Conservation (phyloP, 108 stramenopile genomes). For the Skeletonema grethae region DNA sequence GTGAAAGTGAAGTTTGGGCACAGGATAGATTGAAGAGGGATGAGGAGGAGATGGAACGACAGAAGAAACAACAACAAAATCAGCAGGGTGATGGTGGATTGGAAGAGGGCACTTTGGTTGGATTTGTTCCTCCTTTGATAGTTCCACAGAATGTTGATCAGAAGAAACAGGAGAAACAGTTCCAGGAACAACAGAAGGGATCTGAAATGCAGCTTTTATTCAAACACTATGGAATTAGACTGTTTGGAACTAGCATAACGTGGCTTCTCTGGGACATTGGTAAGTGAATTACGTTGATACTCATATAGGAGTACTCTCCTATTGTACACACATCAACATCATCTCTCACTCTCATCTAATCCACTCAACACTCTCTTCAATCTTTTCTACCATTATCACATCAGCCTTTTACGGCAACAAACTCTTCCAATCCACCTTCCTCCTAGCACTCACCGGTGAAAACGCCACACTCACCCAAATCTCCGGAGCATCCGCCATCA, state of each 20-base stretch:
- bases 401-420: constrained; percentile 80
- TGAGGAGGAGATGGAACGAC: background rate
- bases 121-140: constrained; percentile 9
- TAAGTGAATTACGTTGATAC: too few species aligned
- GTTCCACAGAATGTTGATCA: background rate
- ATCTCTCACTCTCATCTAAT: too few species aligned
- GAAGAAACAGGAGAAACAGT: background rate
- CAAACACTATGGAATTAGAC: constrained; percentile 60
- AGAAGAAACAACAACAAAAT: background rate
- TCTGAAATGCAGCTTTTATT: constrained; percentile 35
- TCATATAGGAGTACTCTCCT: too few species aligned
- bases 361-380: background rate
- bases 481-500: constrained; percentile 55
- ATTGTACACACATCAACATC: too few species aligned
- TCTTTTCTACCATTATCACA: background rate
- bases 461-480: constrained; percentile 52
- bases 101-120: background rate
- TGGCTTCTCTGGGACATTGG: constrained; percentile 81
- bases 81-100: background rate
- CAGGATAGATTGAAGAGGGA: constrained; percentile 10
- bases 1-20: constrained; percentile 66
- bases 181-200: background rate
- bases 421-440: constrained; percentile 67
- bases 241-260: constrained; percentile 63
- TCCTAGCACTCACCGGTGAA: constrained; percentile 63